Conservation (phyloP, 768 basidiomycete species). For the Naganishia onofrii region DNA sequence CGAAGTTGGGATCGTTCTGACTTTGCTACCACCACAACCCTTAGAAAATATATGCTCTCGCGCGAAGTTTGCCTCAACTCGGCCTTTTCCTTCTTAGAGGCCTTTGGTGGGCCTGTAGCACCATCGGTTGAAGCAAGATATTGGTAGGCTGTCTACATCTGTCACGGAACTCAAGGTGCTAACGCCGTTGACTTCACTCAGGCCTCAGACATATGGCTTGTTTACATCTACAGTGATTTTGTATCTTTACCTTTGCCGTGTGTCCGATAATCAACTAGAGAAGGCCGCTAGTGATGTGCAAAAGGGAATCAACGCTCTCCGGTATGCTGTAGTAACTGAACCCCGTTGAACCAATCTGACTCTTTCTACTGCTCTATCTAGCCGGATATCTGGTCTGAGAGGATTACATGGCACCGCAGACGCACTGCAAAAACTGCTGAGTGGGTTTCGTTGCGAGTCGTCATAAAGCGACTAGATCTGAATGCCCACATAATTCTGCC, state of each 20-base stretch:
- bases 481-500: not conserved
- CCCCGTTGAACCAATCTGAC: too few relatives aligned
- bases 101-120: constrained; percentile 17
- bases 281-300: constrained; percentile 16
- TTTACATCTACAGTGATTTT: constrained; percentile 27
- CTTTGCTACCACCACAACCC: not conserved
- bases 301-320: constrained; percentile 24
- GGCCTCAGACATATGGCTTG: constrained; percentile 23
- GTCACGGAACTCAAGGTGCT: too few relatives aligned
- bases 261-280: not conserved
- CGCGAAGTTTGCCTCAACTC: constrained; percentile 24
- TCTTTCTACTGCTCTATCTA: not conserved
- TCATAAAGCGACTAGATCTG: not conserved
- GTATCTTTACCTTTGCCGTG: constrained; percentile 20
- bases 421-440: constrained; percentile 25
- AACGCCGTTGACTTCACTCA: not conserved
- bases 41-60: constrained; percentile 22
- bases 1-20: not conserved
- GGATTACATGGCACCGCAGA: constrained; percentile 14
- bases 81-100: constrained; percentile 17
- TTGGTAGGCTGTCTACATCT: not conserved
- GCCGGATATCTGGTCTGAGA: constrained; percentile 12
- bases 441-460: not conserved
- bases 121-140: constrained; percentile 18
- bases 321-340: too few relatives aligned